Base-by-base conservation (phyloP, 306 rosid genomes). In the Canavalia gladiata region DNA sequence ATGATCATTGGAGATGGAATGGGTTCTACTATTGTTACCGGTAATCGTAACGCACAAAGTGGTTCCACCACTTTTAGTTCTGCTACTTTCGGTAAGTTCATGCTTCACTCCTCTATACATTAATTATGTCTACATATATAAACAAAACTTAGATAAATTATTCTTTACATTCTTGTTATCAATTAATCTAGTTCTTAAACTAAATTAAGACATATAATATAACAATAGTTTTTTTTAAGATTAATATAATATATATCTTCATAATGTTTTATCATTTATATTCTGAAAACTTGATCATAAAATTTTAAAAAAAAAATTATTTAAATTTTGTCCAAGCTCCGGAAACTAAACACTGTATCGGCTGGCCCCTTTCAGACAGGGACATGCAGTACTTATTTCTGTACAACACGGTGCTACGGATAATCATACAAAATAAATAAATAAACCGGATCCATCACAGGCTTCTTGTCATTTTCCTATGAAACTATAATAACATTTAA, bases 1-100 rank as follows among this genome's bases (percentile, higher is more conserved):
- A 91, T 94, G 97, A 86, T 92, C 12, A 8, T 83, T 33, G 97
- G 98, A 43, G 98, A 94, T 87, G 98, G 97, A 0, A 94, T 90
- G 33, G 94, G 59, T 62, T 76, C 84, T 5, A 90, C 98, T 3
- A 62, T 90, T 76, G 89, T 94, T 12, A 85, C 89, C 0, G 92
- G 87, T 10, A 79, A 31, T 73, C 30, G 28, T 5, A 88, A 68
- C 68, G 64, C 10, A 2, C 41, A 54, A 63, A 88, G 50, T 45
- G 88, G 87, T 4, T 79, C 92, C 50, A 92, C 97, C 8, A 94
- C 98, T 45, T 90, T 87, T 64, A 55, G 87, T 11, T 91, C 98
- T 0, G 97, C 98, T 68, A 94, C 98, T 60, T 90, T 92, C 80
- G 97, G 98, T 94, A 79, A 62, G 88, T 82, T 58, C 18, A 46